Base-by-base conservation (phyloP, 768 basidiomycete genomes). In the Termitomyces sp. region DNA sequence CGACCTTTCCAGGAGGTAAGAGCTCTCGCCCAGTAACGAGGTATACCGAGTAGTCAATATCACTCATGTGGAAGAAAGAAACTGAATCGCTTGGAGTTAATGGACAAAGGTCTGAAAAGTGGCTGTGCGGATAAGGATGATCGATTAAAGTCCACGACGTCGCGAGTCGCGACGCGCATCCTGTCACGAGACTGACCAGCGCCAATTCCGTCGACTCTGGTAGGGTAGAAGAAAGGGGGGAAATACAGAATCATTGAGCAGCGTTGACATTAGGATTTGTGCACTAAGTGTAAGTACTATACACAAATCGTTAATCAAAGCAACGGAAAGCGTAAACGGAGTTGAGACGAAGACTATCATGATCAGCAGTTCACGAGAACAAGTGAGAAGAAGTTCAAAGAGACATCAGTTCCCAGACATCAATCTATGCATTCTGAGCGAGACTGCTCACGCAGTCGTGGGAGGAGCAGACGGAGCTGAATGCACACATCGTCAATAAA, bases 21-120 rank as follows among this genome's bases (percentile, higher is more conserved):
- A 93, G 72, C 21, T 85, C 79, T 53, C 94, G 77, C 16, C 90
- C 90, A 0, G 94, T 95, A 7, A 97, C 95, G 41, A 96, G 81
- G 69, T 96, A 98, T 10, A 97, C 70, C 0, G 89, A 84, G 63
- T 86, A 86, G 63, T 91, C 84, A 40, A 85, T 67, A 7, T 38
- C 38, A n/a, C 19, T 38, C 62, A 62, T 62, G 16, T 5, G 37
- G 21, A 63, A 37, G n/a, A 44, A 41, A 27, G n/a, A 7, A 40
- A 12, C 21, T 4, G 19, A 43, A 27, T 12, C 16, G 25, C 11
- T n/a, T n/a, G n/a, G n/a, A n/a, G n/a, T n/a, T n/a, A n/a, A n/a
- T n/a, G n/a, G n/a, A n/a, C n/a, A 44, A 14, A 35, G 25, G 29
- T 29, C 29, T 47, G 14, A 21, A 25, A 52, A 21, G 53, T 45